phyloP scores from a whole-genome alignment of 2,329 filamentous ascomycete genomes.

The Fusarium haematococcum region DNA sequence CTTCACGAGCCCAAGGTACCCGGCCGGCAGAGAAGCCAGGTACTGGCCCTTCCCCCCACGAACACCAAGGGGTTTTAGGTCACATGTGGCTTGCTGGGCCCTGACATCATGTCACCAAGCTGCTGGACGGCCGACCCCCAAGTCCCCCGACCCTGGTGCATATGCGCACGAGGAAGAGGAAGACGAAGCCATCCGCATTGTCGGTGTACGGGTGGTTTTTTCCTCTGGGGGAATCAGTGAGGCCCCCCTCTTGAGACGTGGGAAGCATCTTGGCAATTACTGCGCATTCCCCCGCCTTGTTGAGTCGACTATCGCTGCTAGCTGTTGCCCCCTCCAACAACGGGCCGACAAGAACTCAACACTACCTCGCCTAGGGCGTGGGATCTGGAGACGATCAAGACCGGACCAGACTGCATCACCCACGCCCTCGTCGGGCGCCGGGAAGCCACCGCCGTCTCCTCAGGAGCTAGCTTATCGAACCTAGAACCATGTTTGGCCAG shows the following conservation, averaged over 20 bases:
- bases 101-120: constrained; percentile 46
- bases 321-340: constrained; percentile 29
- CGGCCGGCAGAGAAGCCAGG: constrained; percentile 23
- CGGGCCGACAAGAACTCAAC: constrained; percentile 37
- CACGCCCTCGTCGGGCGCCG: constrained; percentile 17
- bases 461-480: constrained; percentile 8
- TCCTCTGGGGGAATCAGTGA: not conserved
- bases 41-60: constrained; percentile 32
- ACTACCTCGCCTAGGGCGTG: constrained; percentile 20
- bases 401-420: not conserved
- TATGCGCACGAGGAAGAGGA: constrained; percentile 15
- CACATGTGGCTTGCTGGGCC: constrained; percentile 38
- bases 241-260: not conserved
- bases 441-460: constrained; percentile 19
- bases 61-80: constrained; percentile 31
- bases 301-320: constrained; percentile 9
- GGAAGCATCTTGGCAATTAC: not conserved
- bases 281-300: not conserved
- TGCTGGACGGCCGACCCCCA: constrained; percentile 31
- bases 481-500: constrained; percentile 14
- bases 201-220: constrained; percentile 27
- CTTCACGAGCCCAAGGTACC: constrained; percentile 22
- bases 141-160: constrained; percentile 5
- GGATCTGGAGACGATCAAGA: constrained; percentile 19
- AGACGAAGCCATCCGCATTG: constrained; percentile 14